phyloP scores from a whole-genome alignment of 305 asterid species.

The Vinca major region DNA sequence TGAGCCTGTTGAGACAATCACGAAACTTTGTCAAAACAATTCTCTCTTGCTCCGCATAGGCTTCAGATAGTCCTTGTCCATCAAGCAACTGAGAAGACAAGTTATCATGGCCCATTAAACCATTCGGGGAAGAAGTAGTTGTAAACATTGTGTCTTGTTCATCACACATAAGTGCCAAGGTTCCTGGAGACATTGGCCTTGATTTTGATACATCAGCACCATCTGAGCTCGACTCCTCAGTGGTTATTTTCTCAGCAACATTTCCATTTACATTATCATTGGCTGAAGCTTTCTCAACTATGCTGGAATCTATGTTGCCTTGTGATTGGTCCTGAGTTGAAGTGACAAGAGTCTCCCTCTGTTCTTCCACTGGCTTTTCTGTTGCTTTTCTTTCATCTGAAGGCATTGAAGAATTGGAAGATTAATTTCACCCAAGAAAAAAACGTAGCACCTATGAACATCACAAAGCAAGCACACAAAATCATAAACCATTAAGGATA shows the following conservation, averaged over 20 bases:
- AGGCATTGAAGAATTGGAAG: constrained; percentile 20
- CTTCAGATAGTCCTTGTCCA: constrained; percentile 51
- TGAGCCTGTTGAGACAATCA: constrained; percentile 85
- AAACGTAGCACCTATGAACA: background rate
- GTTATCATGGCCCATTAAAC: constrained; percentile 31
- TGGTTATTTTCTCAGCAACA: constrained; percentile 35
- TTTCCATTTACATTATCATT: constrained; percentile 30
- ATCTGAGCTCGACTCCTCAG: constrained; percentile 50
- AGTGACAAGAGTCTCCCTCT: constrained; percentile 34
- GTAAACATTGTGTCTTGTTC: constrained; percentile 72
- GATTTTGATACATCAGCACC: constrained; percentile 53
- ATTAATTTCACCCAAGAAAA: background rate
- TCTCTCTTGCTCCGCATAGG: constrained; percentile 82
- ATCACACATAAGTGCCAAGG: constrained; percentile 92
- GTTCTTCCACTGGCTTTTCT: constrained; percentile 38
- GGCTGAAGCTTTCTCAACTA: constrained; percentile 30
- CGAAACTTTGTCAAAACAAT: constrained; percentile 74
- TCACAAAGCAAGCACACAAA: background rate
- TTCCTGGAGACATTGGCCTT: constrained; percentile 91
- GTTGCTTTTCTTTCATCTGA: constrained; percentile 49
- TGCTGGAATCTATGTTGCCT: constrained; percentile 31
- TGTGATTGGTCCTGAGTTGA: constrained; percentile 42
- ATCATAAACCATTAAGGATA: background rate
- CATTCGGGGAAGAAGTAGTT: constrained; percentile 41
- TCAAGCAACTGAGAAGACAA: constrained; percentile 40